Conservation (phyloP, 208 protist genomes). For the Naegleria gruberi region DNA sequence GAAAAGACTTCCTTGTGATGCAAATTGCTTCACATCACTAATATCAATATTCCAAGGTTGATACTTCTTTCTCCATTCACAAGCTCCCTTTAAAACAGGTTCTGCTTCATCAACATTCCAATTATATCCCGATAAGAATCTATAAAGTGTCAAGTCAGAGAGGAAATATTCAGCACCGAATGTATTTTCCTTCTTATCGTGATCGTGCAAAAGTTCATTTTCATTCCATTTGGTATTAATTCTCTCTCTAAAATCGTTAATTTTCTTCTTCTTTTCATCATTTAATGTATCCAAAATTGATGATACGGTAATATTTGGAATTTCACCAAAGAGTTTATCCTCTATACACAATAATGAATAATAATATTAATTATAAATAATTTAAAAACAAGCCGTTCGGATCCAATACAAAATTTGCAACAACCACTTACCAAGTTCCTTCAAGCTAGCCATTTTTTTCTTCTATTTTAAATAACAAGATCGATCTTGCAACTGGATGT, state of each 20-base stretch:
- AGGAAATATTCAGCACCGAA: not conserved
- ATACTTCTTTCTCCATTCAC: not conserved
- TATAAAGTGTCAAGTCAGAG: not conserved
- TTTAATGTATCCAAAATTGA: not conserved
- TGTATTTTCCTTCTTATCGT: conserved; percentile 1
- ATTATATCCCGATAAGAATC: not conserved
- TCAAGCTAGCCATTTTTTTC: no score
- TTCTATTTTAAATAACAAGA: no score
- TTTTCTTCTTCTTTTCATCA: not conserved
- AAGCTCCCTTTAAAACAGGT: not conserved
- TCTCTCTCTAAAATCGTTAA: not conserved
- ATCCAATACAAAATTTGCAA: no score
- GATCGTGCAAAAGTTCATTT: not conserved
- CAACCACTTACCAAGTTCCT: no score
- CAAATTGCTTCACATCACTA: not conserved
- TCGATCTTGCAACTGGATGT: no score
- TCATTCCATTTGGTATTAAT: not conserved
- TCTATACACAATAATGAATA: no score
- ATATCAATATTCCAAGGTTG: not conserved
- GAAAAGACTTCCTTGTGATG: not conserved
- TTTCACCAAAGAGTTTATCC: not conserved
- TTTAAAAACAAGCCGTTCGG: no score
- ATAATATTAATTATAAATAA: no score
- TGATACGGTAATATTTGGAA: not conserved
- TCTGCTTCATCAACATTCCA: not conserved